Evolutionary conservation across 2,329 filamentous ascomycete genomes (phyloP).

Genomic region (Sporothrix pseudoabietina): DNA sequence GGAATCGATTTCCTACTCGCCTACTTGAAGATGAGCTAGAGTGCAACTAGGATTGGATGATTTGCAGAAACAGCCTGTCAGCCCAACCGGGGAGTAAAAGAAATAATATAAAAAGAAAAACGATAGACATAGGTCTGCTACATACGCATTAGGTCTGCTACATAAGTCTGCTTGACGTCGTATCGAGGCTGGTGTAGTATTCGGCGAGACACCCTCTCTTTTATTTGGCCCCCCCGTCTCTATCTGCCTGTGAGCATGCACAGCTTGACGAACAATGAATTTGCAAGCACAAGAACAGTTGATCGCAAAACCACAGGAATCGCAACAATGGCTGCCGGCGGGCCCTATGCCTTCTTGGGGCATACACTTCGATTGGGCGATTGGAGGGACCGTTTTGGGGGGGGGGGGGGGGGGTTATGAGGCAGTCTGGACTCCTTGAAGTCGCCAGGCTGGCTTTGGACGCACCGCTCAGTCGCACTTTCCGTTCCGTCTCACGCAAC

Average conservation of each 20-base stretch:
- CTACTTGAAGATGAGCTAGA: neutral
- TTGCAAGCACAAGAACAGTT: too few species aligned
- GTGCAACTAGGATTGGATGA: neutral
- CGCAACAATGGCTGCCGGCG: neutral
- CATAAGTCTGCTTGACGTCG: neutral
- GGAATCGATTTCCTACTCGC: neutral
- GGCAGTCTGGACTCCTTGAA: too few species aligned
- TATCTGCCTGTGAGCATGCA: neutral
- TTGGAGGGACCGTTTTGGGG: neutral
- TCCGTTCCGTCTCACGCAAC: neutral
- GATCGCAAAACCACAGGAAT: neutral
- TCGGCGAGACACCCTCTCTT: neutral
- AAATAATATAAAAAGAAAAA: too few species aligned
- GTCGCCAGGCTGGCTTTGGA: neutral
- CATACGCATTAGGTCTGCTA: neutral
- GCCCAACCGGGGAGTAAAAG: neutral
- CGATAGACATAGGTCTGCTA: neutral
- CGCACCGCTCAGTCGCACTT: neutral
- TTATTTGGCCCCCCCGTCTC: neutral
- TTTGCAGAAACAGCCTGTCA: neutral
- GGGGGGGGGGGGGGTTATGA: too few species aligned
- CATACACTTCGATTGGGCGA: neutral
- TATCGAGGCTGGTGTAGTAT: neutral
- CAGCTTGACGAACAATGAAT: neutral
- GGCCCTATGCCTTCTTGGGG: neutral